Percentiles rank a stretch among this genome's conserved stretches.
phyloP scores from a whole-genome alignment of 108 stramenopile genomes.

The Skeletonema tropicum region DNA sequence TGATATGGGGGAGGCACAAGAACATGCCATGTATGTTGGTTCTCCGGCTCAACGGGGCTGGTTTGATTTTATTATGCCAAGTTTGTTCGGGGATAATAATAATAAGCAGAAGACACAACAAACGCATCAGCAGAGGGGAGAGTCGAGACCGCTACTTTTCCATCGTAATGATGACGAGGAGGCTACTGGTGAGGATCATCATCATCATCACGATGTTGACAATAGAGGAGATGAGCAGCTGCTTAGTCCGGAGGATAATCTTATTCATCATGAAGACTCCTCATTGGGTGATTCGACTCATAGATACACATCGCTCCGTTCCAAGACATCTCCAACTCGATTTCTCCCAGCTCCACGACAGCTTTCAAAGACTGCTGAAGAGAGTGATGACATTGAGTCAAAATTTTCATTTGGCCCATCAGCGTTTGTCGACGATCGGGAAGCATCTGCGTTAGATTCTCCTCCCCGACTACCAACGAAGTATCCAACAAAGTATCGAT shows the following conservation, averaged over 20 bases:
- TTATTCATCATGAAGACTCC: background rate
- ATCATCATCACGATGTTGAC: background rate
- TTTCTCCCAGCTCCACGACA: background rate
- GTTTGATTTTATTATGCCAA: slow-evolving; percentile 31
- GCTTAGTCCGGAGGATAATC: background rate
- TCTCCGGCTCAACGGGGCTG: slow-evolving; percentile 32
- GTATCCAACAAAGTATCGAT: background rate
- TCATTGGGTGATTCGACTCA: background rate
- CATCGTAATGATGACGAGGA: background rate
- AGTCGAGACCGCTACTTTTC: background rate
- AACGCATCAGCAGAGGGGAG: background rate
- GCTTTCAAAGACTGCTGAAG: background rate
- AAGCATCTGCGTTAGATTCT: background rate
- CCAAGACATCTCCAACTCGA: background rate
- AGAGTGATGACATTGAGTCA: background rate
- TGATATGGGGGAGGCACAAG: background rate
- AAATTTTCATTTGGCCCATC: background rate
- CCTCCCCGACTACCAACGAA: background rate
- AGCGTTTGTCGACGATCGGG: background rate
- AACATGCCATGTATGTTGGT: slow-evolving; percentile 11
- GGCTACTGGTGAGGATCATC: background rate
- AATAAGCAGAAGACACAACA: background rate
- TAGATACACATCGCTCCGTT: background rate
- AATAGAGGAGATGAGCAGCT: background rate
- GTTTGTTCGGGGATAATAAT: slow-evolving; percentile 10